These are phyloP conservation scores for Chimonanthus praecox DNA, from an alignment of 164 flowering plant species.

Conservation along the genomic window DNA sequence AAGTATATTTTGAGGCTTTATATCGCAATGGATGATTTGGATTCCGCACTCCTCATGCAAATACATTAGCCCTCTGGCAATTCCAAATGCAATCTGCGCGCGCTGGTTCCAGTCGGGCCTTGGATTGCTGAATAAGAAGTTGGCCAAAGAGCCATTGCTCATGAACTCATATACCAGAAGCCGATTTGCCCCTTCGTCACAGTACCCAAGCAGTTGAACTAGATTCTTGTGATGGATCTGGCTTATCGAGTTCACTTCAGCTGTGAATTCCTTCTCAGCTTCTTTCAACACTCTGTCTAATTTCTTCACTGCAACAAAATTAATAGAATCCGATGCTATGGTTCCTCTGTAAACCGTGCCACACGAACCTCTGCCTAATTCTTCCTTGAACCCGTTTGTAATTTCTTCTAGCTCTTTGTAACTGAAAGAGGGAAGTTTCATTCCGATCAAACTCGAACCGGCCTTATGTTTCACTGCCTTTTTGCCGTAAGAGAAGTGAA, in stretches of 20 bases:
- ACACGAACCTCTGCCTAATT: slow-evolving; percentile 13
- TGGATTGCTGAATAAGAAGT: slow-evolving; percentile 12
- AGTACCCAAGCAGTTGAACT: slow-evolving; percentile 21
- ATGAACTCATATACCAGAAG: slow-evolving; percentile 23
- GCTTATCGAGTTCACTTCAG: slow-evolving; percentile 19
- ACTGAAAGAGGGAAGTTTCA: slow-evolving; percentile 10
- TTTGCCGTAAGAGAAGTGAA: not conserved
- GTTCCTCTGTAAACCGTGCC: slow-evolving; percentile 18
- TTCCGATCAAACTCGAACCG: not conserved
- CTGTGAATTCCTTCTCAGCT: slow-evolving; percentile 18
- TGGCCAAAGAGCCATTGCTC: slow-evolving; percentile 18
- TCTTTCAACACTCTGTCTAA: slow-evolving; percentile 12
- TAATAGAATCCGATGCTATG: not conserved
- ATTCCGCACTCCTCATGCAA: slow-evolving; percentile 21
- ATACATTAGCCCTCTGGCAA: slow-evolving; percentile 21
- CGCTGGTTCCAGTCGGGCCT: slow-evolving; percentile 19
- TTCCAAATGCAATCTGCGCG: slow-evolving; percentile 18
- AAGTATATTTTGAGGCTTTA: slow-evolving; percentile 28
- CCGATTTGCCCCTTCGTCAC: slow-evolving; percentile 18
- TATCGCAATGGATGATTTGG: slow-evolving; percentile 24
- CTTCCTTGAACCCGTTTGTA: slow-evolving; percentile 17
- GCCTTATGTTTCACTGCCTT: not conserved
- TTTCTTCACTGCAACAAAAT: slow-evolving; percentile 16
- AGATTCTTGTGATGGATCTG: slow-evolving; percentile 25
- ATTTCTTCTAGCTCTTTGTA: slow-evolving; percentile 20